Evolutionary conservation across 208 protist species (phyloP).

Genomic region (Acanthamoeba healyi): DNA sequence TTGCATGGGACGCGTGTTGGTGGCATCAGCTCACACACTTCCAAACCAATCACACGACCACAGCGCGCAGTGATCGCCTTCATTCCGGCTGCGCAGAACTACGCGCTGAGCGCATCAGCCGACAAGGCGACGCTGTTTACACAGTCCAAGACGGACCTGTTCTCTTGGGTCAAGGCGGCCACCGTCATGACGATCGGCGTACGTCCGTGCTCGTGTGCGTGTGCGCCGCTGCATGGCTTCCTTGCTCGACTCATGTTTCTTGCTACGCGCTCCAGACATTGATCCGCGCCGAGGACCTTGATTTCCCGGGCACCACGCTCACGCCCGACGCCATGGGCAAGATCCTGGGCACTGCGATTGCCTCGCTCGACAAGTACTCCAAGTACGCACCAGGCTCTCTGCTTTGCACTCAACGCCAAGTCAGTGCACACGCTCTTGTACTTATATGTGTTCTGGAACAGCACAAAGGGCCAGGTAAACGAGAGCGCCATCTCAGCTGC

Average conservation of each 20-base stretch:
- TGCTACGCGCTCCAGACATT: background rate
- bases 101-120: background rate
- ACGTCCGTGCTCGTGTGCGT: background rate
- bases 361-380: background rate
- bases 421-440: background rate
- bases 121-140: background rate
- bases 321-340: slow-evolving; percentile 14
- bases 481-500: background rate
- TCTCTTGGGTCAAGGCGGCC: slow-evolving; percentile 3
- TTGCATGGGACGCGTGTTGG: too few relatives aligned
- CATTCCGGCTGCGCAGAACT: background rate
- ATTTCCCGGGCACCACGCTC: background rate
- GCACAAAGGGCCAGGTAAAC: background rate
- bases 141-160: background rate
- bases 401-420: background rate
- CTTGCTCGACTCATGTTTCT: background rate
- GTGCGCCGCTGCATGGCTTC: too few relatives aligned
- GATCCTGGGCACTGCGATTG: background rate
- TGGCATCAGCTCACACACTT: too few relatives aligned
- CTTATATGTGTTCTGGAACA: background rate
- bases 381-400: background rate
- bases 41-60: too few relatives aligned
- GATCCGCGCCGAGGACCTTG: background rate
- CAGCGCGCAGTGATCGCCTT: background rate
- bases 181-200: slow-evolving; percentile 12